Conservation (phyloP, 257 asterid species). For the Linaria vulgaris region DNA sequence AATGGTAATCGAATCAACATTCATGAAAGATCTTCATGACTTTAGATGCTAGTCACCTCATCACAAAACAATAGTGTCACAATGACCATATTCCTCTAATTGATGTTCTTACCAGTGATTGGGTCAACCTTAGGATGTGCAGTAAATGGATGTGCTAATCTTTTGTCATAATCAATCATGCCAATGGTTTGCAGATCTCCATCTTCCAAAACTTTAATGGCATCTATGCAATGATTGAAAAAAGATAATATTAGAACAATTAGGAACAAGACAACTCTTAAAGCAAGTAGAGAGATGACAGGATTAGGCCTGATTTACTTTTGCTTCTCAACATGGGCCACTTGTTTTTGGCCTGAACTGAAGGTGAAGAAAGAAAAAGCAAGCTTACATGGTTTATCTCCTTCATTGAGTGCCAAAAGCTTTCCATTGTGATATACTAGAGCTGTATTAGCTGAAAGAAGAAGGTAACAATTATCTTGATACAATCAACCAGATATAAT, state of each 20-base stretch:
- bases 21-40: too few species aligned
- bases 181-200: conserved; percentile 96
- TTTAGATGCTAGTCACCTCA: too few species aligned
- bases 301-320: background rate
- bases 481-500: conserved; percentile 22
- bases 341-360: conserved; percentile 9
- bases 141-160: conserved; percentile 81
- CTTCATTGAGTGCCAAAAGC: conserved; percentile 91
- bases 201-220: conserved; percentile 83
- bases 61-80: too few species aligned
- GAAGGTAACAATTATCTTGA: conserved; percentile 25
- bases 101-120: conserved; percentile 60
- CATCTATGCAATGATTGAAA: conserved; percentile 59
- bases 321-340: background rate
- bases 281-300: background rate
- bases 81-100: background rate
- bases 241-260: conserved; percentile 4
- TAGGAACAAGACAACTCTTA: too few species aligned
- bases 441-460: conserved; percentile 87
- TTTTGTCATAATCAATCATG: conserved; percentile 88
- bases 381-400: conserved; percentile 89
- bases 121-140: conserved; percentile 99
- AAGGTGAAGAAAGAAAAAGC: conserved; percentile 20
- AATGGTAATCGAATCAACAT: too few species aligned
- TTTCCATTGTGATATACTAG: conserved; percentile 84